Base-by-base conservation (phyloP, 2,329 filamentous ascomycete species). In the Colletotrichum camelliae region DNA sequence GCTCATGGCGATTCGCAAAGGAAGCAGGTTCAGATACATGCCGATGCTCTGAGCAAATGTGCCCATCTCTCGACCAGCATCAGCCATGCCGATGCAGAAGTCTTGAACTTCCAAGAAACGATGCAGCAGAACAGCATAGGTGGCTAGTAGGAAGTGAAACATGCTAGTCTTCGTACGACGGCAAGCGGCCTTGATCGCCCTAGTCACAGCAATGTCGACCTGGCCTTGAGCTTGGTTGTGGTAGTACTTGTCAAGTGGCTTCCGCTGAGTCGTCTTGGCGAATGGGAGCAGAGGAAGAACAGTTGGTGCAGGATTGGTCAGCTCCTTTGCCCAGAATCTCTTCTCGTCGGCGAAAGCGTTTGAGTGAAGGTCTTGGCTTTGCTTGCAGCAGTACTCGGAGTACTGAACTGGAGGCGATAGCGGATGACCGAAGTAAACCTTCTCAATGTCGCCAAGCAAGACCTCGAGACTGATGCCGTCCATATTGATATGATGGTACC, bases 31-130 rank as follows among this genome's bases (percentile, higher is more conserved):
- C 2, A 90, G 73, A 52, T 87, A 87, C 52, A 85, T 79, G 4
- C 90, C 90, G 3, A 91, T 79, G 58, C 58, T 61, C 15, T 61
- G 58, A 35, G 58, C 18, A 1, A 31, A 61, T 7, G 80, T 88
- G 2, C 78, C 70, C 18, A 80, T 74, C 1, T 83, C 67, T 13
- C 80, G 85, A 4, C 86, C 86, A 9, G 86, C 86, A 79, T 90
- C 88, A 0, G 84, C 84, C n/a, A 90, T 82, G 9, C 89, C 89
- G 65, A 91, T 88, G 31, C 79, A 81, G n/a, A 91, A n/a, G 31
- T 89, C 85, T 1, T 83, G 77, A 33, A 66, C 27, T n/a, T 37
- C n/a, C 27, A 70, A n/a, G 31, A 24, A 33, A 3, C 29, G 35
- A 39, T 29, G 10, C 37, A 58, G 16, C n/a, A 37, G 12, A 18